These are phyloP conservation scores for Globisporangium ultimum DNA, from an alignment of 352 stramenopile species.

Conservation along the genomic window DNA sequence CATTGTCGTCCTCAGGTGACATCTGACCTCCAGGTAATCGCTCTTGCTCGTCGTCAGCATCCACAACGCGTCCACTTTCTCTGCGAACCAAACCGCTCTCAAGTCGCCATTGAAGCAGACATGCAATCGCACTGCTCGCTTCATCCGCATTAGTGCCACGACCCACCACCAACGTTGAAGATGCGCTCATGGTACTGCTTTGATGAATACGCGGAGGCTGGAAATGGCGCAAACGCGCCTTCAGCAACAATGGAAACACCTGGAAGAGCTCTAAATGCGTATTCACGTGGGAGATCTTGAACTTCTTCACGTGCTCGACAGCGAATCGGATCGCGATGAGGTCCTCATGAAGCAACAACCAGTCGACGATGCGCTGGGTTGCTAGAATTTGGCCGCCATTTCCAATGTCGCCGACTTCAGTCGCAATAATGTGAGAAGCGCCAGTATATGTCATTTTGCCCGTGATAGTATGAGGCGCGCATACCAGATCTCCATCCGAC, in stretches of 20 bases:
- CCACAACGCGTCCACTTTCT: too few species aligned
- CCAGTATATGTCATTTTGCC: conserved; percentile 62
- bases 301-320: conserved; percentile 40
- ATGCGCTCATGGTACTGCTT: conserved; percentile 1
- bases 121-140: too few species aligned
- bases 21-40: too few species aligned
- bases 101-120: too few species aligned
- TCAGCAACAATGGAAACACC: conserved; percentile 37
- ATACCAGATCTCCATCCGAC: conserved; percentile 35
- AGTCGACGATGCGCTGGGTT: conserved; percentile 47
- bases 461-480: conserved; percentile 47
- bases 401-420: conserved; percentile 52
- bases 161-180: background rate
- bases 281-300: conserved; percentile 41
- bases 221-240: conserved; percentile 10
- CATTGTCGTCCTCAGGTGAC: too few species aligned
- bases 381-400: conserved; percentile 54
- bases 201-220: too few species aligned
- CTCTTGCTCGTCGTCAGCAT: too few species aligned
- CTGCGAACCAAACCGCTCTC: too few species aligned
- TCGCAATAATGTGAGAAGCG: conserved; percentile 47
- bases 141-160: too few species aligned
- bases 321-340: conserved; percentile 39
- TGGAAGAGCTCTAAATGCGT: conserved; percentile 50
- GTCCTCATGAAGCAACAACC: conserved; percentile 45